Conservation (phyloP, 305 asterid genomes). For the Petunia hybrid region DNA sequence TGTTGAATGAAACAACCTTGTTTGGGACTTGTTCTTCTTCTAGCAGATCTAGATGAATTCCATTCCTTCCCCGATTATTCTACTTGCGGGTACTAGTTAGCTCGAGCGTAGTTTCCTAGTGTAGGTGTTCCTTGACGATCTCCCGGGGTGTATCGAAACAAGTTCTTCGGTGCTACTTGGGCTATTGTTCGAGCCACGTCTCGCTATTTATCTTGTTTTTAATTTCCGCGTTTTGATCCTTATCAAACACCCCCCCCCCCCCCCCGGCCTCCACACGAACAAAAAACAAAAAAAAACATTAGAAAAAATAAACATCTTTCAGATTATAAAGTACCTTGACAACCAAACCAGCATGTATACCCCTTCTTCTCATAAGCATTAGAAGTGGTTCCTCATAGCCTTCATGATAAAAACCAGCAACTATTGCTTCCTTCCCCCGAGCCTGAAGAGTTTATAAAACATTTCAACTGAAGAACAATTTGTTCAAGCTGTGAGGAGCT, state of each 20-base stretch:
- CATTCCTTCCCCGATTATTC: no score
- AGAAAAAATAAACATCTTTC: background rate
- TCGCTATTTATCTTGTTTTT: no score
- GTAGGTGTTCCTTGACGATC: no score
- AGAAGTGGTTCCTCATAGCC: slow-evolving; percentile 94
- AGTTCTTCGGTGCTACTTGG: no score
- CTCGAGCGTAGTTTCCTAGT: no score
- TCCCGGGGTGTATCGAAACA: no score
- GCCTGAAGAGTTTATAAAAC: slow-evolving; percentile 54
- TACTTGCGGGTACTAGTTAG: no score
- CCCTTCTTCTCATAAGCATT: slow-evolving; percentile 98
- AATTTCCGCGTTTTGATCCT: no score
- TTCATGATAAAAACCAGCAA: slow-evolving; percentile 92
- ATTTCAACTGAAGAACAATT: slow-evolving; percentile 30
- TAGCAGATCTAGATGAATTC: no score
- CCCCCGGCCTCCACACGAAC: background rate
- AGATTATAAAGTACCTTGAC: slow-evolving; percentile 64
- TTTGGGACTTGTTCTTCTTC: no score
- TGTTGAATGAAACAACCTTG: no score
- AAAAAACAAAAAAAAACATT: background rate
- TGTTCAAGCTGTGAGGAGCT: slow-evolving; percentile 9
- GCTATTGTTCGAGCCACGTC: no score
- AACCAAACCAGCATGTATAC: slow-evolving; percentile 92
- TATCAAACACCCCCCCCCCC: background rate
- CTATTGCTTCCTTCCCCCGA: slow-evolving; percentile 85